These are phyloP conservation scores for Quercus engelmannii DNA, from an alignment of 306 rosid species.

Conservation along the genomic window DNA sequence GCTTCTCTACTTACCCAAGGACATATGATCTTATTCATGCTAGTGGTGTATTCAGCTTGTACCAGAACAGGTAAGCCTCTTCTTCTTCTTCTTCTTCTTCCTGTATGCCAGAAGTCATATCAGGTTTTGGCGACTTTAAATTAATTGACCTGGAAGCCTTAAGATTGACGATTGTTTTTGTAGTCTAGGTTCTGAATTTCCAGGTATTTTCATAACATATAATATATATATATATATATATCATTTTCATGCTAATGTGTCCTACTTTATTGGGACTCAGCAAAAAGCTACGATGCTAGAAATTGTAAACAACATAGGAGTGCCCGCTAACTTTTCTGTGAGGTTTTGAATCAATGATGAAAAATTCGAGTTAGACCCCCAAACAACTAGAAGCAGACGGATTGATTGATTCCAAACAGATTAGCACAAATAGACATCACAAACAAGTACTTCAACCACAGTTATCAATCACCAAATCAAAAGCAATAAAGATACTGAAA, in stretches of 20 bases:
- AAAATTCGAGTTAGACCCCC: too few species aligned
- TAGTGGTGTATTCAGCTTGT: conserved; percentile 73
- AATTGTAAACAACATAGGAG: background rate
- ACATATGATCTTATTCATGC: conserved; percentile 93
- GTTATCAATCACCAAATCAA: too few species aligned
- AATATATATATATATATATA: background rate
- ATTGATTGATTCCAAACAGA: too few species aligned
- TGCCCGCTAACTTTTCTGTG: background rate
- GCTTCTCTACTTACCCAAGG: conserved; percentile 98
- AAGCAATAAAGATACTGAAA: too few species aligned
- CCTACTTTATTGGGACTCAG: background rate
- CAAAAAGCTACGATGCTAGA: background rate
- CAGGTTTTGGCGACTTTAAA: background rate
- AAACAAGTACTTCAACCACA: too few species aligned
- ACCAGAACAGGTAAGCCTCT: conserved; percentile 60
- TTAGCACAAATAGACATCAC: too few species aligned
- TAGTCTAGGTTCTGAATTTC: background rate
- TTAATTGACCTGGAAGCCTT: background rate
- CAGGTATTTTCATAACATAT: too few species aligned
- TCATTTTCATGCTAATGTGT: too few species aligned
- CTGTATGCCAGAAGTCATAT: background rate
- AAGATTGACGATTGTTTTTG: background rate
- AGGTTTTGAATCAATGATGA: background rate
- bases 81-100: conserved; percentile 27
- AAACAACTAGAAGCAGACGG: too few species aligned